Evolutionary conservation across 768 basidiomycete species (phyloP).

Genomic region (Pilatotrama ljubarskyi): DNA sequence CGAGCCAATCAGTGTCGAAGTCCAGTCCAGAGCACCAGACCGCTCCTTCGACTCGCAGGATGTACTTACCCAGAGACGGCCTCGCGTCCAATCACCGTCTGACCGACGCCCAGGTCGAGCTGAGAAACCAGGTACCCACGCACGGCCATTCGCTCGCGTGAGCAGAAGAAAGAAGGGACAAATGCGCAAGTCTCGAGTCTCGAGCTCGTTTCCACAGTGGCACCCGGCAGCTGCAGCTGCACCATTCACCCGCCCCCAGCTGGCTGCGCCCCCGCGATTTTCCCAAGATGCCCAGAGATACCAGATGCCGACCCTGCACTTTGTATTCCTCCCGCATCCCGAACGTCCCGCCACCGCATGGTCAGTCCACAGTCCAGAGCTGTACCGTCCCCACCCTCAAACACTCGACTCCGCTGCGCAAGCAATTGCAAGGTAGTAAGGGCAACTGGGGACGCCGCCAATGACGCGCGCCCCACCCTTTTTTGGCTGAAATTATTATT

Average conservation of each 20-base stretch:
- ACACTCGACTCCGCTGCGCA: background rate
- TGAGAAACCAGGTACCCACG: background rate
- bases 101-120: background rate
- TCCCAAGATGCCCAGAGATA: background rate
- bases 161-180: too few species aligned
- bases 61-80: background rate
- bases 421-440: too few species aligned
- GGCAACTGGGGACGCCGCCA: background rate
- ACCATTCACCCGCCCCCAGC: background rate
- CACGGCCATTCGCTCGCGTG: background rate
- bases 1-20: slow-evolving; percentile 7
- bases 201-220: slow-evolving; percentile 9
- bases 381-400: slow-evolving; percentile 6
- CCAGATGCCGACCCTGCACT: background rate
- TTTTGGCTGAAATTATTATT: background rate
- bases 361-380: slow-evolving; percentile 3
- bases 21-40: background rate
- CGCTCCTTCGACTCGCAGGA: background rate
- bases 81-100: background rate
- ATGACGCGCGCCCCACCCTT: background rate
- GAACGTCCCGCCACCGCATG: background rate
- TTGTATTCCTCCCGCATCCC: slow-evolving; percentile 7
- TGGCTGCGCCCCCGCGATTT: background rate
- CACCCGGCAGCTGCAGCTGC: background rate
- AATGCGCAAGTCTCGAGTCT: too few species aligned